Base-by-base conservation (phyloP, 331 rosid genomes). In the Malus hybrid region DNA sequence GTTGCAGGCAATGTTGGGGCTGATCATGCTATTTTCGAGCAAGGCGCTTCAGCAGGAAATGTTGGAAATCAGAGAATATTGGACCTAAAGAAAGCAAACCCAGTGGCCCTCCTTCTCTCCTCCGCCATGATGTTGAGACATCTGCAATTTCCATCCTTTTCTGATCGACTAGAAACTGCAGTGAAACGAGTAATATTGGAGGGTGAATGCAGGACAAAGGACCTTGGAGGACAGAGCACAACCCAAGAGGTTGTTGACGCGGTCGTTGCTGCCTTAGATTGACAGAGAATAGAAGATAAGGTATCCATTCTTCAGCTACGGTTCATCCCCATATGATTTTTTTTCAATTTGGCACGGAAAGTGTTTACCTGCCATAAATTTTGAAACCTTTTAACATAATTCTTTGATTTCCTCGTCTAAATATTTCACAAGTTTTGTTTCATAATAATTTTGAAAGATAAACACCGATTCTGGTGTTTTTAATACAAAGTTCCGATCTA, bases 111-210 rank as follows among this genome's bases (percentile, higher is more conserved):
- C 73, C 90, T 92, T 62, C 96, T 92, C 56, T 90, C 96, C 0
- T 92, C 96, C 0, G 90, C 97, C 78, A 92, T 92, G 97, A 92
- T 90, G 97, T 90, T 90, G 50, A 86, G 97, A 73, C 97, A 92
- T 87, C 90, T 92, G 7, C 96, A 84, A 71, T 92, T 90, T 80
- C 96, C 96, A 10, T 85, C 93, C 54, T 92, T 92, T 75, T 85
- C 97, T 10, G 96, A 92, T 74, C 87, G 88, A 73, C 64, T 92
- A 73, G 97, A 92, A 75, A 85, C 75, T 63, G 96, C 97, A 0
- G 96, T 92, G 36, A 69, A 80, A 61, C 80, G 36, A 44, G 97
- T 92, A 50, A 85, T 92, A 68, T n/a, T 27, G 12, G 90, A 87
- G 69, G 96, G 96, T 5, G 76, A 87, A 55, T 33, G 63, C 80